Evolutionary conservation across 179 eudicot genomes (phyloP).

Genomic region (Carnegiea gigantea): DNA sequence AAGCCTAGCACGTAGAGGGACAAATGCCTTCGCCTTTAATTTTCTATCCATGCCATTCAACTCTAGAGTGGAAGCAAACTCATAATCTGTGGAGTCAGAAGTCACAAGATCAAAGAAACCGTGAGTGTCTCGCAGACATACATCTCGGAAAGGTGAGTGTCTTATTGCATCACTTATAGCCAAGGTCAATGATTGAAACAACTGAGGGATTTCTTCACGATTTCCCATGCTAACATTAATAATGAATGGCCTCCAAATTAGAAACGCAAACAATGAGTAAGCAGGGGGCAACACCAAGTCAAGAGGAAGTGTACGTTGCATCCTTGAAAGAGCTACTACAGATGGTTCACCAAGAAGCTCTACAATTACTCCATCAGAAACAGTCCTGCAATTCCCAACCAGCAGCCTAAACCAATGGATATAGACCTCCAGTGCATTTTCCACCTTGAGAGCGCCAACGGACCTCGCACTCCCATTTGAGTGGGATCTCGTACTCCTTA

Average conservation of each 20-base stretch:
- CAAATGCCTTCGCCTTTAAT: conserved; percentile 61
- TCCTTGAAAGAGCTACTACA: conserved; percentile 75
- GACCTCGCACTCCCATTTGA: conserved; percentile 86
- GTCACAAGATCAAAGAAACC: conserved; percentile 74
- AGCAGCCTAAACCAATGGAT: conserved; percentile 93
- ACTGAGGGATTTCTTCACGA: conserved; percentile 69
- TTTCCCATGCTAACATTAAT: conserved; percentile 38
- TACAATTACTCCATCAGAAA: conserved; percentile 81
- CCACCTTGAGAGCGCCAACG: conserved; percentile 54
- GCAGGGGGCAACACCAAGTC: conserved; percentile 86
- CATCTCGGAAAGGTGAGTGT: conserved; percentile 93
- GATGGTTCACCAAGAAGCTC: conserved; percentile 95
- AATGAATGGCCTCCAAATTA: conserved; percentile 81
- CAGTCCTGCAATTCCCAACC: conserved; percentile 87
- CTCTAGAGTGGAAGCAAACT: conserved; percentile 79
- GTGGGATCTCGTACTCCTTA: conserved; percentile 67
- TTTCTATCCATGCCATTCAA: conserved; percentile 58
- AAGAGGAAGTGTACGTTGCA: conserved; percentile 89
- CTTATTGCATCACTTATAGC: conserved; percentile 75
- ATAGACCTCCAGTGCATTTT: conserved; percentile 71
- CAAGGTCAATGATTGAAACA: conserved; percentile 55
- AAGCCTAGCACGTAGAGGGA: conserved; percentile 83
- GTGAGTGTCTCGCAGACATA: conserved; percentile 71
- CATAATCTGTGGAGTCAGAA: conserved; percentile 75
- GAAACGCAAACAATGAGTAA: conserved; percentile 81